Percentiles rank a stretch among this genome's conserved stretches.
phyloP scores from a whole-genome alignment of 2,329 filamentous ascomycete genomes.

The Thelonectria olida region DNA sequence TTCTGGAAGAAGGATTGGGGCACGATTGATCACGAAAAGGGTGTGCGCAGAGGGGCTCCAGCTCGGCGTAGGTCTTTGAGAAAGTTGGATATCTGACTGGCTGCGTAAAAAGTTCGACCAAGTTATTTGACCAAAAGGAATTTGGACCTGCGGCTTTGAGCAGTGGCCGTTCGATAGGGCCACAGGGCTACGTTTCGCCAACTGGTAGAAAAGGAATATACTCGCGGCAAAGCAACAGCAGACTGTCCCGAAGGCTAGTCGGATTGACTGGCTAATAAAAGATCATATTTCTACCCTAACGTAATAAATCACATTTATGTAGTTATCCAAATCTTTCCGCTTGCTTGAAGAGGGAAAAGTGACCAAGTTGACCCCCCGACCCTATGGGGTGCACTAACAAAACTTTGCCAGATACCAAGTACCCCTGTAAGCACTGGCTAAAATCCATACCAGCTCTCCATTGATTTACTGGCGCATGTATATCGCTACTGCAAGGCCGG shows the following conservation, averaged over 20 bases:
- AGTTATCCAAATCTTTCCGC: slow-evolving; percentile 37
- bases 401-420: no score
- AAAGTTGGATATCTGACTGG: slow-evolving; percentile 33
- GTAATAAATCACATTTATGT: slow-evolving; percentile 39
- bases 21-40: no score
- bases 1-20: no score
- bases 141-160: slow-evolving; percentile 31
- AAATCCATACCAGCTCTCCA: no score
- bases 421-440: no score
- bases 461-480: no score
- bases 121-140: slow-evolving; percentile 32
- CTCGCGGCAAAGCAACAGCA: slow-evolving; percentile 33
- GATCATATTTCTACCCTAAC: slow-evolving; percentile 20
- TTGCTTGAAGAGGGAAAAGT: slow-evolving; percentile 32
- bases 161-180: slow-evolving; percentile 35
- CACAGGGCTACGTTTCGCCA: slow-evolving; percentile 32
- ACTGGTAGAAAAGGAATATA: slow-evolving; percentile 36
- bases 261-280: neutral
- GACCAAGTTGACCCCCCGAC: no score
- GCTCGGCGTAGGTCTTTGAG: slow-evolving; percentile 34
- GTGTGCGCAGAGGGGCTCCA: slow-evolving; percentile 29
- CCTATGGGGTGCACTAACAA: no score
- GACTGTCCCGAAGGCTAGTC: neutral
- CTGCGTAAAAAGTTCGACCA: slow-evolving; percentile 31
- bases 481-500: no score